A percentile compares a stretch with the other conserved stretches of the same genome.
phyloP scores from a whole-genome alignment of 257 asterid species.

The Leptodermis oblonga region DNA sequence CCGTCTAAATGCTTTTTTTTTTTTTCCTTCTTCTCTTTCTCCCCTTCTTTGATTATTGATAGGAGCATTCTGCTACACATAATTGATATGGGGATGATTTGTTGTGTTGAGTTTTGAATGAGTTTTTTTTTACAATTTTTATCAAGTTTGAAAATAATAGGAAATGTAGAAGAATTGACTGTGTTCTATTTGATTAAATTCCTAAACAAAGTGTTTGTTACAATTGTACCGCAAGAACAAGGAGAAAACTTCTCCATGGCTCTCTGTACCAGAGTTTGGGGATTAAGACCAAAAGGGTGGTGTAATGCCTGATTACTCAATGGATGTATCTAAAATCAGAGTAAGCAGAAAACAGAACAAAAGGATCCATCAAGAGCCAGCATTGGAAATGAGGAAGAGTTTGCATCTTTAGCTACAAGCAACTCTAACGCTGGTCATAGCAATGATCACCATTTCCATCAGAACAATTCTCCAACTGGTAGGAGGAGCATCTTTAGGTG shows the following conservation, averaged over 20 bases:
- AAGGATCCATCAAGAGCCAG: constrained; percentile 78
- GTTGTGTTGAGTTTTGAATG: no score
- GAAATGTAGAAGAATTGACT: no score
- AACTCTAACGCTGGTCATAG: constrained; percentile 29
- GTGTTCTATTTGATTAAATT: no score
- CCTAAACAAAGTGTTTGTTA: no score
- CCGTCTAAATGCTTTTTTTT: no score
- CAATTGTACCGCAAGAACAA: no score
- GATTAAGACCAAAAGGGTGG: constrained; percentile 93
- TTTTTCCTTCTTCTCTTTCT: no score
- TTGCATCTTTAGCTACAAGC: constrained; percentile 43
- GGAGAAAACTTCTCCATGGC: constrained; percentile 69
- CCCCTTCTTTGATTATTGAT: no score
- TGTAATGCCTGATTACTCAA: constrained; percentile 65
- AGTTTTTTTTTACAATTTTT: no score
- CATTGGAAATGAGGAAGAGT: constrained; percentile 85
- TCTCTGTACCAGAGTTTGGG: constrained; percentile 91
- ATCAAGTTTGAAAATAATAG: no score
- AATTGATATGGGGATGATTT: no score
- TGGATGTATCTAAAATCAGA: constrained; percentile 83
- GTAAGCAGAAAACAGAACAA: constrained; percentile 90
- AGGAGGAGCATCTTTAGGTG: constrained; percentile 81
- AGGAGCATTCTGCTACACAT: no score
- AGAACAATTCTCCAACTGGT: constrained; percentile 47
- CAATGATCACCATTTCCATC: constrained; percentile 40